Evolutionary conservation across 1,284 basidiomycete species (phyloP).

Genomic region (Boletus smithii): DNA sequence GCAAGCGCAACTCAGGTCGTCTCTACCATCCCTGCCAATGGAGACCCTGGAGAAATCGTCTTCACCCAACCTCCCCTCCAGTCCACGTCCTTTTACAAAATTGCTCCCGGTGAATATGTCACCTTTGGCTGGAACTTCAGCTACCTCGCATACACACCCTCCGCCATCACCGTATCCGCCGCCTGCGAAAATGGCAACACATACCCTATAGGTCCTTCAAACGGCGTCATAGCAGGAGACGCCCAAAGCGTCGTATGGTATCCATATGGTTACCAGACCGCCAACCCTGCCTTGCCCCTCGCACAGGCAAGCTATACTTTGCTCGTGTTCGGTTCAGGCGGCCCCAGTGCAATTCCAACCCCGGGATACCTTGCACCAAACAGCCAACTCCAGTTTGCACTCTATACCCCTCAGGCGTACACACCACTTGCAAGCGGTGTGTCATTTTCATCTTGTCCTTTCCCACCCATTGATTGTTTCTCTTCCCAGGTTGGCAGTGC

Average conservation of each 20-base stretch:
- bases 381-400: conserved; percentile 69
- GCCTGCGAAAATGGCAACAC: conserved; percentile 84
- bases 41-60: conserved; percentile 62
- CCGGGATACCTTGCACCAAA: conserved; percentile 74
- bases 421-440: conserved; percentile 68
- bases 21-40: conserved; percentile 52
- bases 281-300: conserved; percentile 62
- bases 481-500: conserved; percentile 70
- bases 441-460: conserved; percentile 14
- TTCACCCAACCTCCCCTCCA: conserved; percentile 80
- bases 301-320: conserved; percentile 75
- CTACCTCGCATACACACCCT: conserved; percentile 63
- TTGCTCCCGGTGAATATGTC: conserved; percentile 68
- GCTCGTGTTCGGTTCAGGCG: conserved; percentile 76
- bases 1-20: conserved; percentile 24
- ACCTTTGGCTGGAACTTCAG: conserved; percentile 95
- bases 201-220: conserved; percentile 80
- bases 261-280: conserved; percentile 70
- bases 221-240: conserved; percentile 68
- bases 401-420: conserved; percentile 82
- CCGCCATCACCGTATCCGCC: conserved; percentile 76
- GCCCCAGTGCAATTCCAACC: conserved; percentile 52
- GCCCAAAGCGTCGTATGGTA: conserved; percentile 81
- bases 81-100: conserved; percentile 85
- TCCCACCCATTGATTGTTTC: conserved; percentile 5